Base-by-base conservation (phyloP, 2,329 filamentous ascomycete species). In the Ascochyta rabiei region DNA sequence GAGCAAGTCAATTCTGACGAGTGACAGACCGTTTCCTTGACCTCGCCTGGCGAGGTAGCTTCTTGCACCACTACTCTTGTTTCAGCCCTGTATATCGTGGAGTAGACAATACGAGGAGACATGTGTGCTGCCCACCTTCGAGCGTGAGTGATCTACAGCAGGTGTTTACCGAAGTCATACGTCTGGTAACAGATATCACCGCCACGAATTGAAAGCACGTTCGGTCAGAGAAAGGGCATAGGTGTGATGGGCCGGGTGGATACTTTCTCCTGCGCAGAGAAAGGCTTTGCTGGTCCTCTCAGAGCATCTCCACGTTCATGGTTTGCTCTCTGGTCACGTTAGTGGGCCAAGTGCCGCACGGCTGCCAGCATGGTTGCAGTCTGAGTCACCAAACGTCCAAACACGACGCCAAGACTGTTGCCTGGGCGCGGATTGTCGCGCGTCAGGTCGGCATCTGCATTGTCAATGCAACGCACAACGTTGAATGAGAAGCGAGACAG, bases 311-410 rank as follows among this genome's bases (percentile, higher is more conserved):
- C 12, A 30, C 12, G 12, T 30, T 30, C 12, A 15, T 13, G 28
- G 15, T 9, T 34, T 7, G 7, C 15, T n/a, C 8, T 16, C 6
- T 33, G 30, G n/a, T 7, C 5, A 6, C n/a, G n/a, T 7, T 34
- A 2, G 31, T 34, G 16, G 31, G 16, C 8, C 31, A 15, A 34
- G 45, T 46, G 46, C 45, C 40, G 46, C 40, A 46, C 49, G 40
- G 35, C 45, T 54, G 23, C 34, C 34, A 45, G 12, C 49, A 48
- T 48, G 51, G 23, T 44, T 44, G 33, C 19, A 34, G 4, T 45
- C 24, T n/a, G n/a, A n/a, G n/a, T n/a, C n/a, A 43, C 50, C 42
- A 55, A 50, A 55, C 46, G n/a, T 21, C 28, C 30, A 28, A 34
- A 33, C 16, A 24, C 6, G 6, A 19, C 41, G 45, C 52, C 52